These are phyloP conservation scores for Nakazawaea holstii DNA, from an alignment of 805 yeast species.

Conservation along the genomic window DNA sequence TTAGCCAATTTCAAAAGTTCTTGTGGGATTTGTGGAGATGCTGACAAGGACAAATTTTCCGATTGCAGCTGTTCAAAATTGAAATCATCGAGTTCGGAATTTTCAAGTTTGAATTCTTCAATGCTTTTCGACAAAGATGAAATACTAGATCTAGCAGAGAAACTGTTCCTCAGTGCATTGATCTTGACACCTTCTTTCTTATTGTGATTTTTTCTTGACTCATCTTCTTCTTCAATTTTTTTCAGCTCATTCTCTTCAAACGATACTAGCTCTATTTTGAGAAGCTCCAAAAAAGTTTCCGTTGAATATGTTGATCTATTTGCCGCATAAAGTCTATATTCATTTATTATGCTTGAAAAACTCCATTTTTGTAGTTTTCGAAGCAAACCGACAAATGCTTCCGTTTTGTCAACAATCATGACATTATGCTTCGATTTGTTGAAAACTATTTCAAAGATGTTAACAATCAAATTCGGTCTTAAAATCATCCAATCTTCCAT, in stretches of 20 bases:
- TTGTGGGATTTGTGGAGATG: slow-evolving; percentile 68
- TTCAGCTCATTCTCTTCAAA: slow-evolving; percentile 22
- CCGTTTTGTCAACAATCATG: slow-evolving; percentile 73
- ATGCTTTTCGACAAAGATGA: slow-evolving; percentile 2
- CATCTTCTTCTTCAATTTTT: slow-evolving; percentile 11
- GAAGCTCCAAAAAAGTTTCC: slow-evolving; percentile 75
- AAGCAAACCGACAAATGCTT: slow-evolving; percentile 73
- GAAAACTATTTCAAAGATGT: slow-evolving; percentile 60
- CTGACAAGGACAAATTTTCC: slow-evolving; percentile 46
- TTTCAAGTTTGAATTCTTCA: slow-evolving; percentile 2
- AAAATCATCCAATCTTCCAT: slow-evolving; percentile 67
- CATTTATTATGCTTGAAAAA: slow-evolving; percentile 76
- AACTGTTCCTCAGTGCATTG: slow-evolving; percentile 7
- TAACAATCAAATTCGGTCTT: slow-evolving; percentile 56
- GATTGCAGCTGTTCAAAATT: slow-evolving; percentile 2
- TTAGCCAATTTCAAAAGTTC: slow-evolving; percentile 52
- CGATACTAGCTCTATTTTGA: slow-evolving; percentile 49
- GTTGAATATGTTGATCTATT: slow-evolving; percentile 71
- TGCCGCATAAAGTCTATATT: slow-evolving; percentile 74
- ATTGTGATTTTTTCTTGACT: slow-evolving; percentile 5
- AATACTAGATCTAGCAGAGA: slow-evolving; percentile 1
- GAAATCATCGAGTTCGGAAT: slow-evolving; percentile 3
- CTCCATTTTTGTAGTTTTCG: slow-evolving; percentile 88
- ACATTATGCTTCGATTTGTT: slow-evolving; percentile 63
- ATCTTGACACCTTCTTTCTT: slow-evolving; percentile 9